Conservation (phyloP, 179 eudicot genomes). For the Spinacia oleracea region DNA sequence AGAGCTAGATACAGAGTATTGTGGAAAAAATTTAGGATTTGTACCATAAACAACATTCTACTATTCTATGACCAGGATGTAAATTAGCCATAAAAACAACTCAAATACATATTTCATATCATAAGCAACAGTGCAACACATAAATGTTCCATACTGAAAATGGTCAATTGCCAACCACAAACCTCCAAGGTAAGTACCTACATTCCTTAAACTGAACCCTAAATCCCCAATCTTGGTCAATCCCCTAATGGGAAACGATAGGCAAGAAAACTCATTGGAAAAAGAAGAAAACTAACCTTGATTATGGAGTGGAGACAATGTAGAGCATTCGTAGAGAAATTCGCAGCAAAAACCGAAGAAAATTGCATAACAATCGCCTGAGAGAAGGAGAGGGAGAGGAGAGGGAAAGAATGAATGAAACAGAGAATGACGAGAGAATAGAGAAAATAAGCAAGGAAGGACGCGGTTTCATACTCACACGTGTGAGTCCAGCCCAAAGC, state of each 20-base stretch:
- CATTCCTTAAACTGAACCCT: neutral
- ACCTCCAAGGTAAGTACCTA: neutral
- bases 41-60: neutral
- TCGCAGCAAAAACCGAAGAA: no score
- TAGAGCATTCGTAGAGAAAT: no score
- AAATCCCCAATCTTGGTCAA: neutral
- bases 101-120: neutral
- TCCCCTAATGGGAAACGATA: neutral
- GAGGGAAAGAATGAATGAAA: no score
- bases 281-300: no score
- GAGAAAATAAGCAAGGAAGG: no score
- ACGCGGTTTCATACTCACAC: no score
- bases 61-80: neutral
- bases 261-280: neutral
- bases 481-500: no score
- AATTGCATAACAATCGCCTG: no score
- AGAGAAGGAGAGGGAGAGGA: no score
- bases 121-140: neutral
- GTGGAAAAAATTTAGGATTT: neutral
- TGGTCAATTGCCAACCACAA: neutral
- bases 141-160: neutral
- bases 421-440: no score
- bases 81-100: neutral
- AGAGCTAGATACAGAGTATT: no score
- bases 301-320: no score